Base-by-base conservation (phyloP, 139 green algal genomes). In the Spirogloea muscicola region DNA sequence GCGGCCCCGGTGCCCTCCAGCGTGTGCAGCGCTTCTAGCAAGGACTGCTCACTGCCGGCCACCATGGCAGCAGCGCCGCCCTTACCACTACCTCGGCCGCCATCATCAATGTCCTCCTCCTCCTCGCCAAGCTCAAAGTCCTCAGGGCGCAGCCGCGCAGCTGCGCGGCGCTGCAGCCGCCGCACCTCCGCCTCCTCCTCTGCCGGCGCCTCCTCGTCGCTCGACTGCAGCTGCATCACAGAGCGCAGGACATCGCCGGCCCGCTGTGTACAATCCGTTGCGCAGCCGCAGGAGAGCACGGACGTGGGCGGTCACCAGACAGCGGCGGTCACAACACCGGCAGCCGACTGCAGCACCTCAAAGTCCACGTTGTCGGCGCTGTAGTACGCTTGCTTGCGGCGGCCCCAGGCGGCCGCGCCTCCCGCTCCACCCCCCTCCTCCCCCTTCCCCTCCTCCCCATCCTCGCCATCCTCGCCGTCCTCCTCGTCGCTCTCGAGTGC, bases 131-230 rank as follows among this genome's bases (percentile, higher is more conserved):
- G 25, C 27, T 77, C 90, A 74, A 83, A 95, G 73, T 92, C 90
- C 13, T 90, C 88, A 6, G 86, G 63, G 0, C 75, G 41, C 36
- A 92, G 81, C 37, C 42, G 68, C 37, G 66, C 64, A 2, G 81
- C 83, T 10, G 76, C 79, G 46, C 84, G 73, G 1, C 83, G 75
- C 84, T 96, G 90, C 80, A 95, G 79, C 25, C 87, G 67, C 65
- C 84, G 46, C 13, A 81, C 89, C 75, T 95, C 89, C 74, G 83
- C 80, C 68, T 91, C 89, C 68, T 94, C 87, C 48, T 89, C 87
- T 34, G 66, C 36, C 16, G 82, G 31, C 1, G 79, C 86, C 36
- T 93, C 90, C 68, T 94, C 90, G 38, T 91, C 90, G 36, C 93
- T 88, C 21, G 65, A 62, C 9, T 71, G 62, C n/a, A 71, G 38